phyloP scores from a whole-genome alignment of 768 basidiomycete species.

The Lyophyllum decastes region DNA sequence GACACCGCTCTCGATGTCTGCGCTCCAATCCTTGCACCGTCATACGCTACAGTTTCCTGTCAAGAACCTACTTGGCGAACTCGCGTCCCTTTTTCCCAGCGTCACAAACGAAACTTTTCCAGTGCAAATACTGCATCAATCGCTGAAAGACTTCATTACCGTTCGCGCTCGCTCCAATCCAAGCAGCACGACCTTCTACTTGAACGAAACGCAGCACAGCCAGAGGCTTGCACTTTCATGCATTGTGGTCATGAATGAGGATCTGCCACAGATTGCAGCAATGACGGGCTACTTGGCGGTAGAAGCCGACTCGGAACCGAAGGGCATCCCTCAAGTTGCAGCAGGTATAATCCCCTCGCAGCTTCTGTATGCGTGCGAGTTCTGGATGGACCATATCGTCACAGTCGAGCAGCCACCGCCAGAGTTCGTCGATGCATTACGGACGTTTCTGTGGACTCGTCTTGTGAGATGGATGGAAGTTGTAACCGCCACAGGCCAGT shows the following conservation, averaged over 20 bases:
- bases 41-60: not conserved
- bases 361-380: not conserved
- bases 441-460: too few relatives aligned
- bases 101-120: not conserved
- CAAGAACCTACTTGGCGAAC: not conserved
- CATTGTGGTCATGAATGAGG: not conserved
- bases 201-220: not conserved
- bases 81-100: not conserved
- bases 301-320: not conserved
- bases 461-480: too few relatives aligned
- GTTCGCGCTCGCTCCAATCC: not conserved
- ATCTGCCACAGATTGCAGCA: not conserved
- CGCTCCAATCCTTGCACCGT: not conserved
- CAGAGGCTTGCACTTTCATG: not conserved
- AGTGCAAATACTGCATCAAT: not conserved
- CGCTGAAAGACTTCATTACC: not conserved
- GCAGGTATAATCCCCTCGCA: not conserved
- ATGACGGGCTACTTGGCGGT: not conserved
- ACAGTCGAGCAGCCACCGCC: not conserved
- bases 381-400: not conserved
- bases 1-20: not conserved
- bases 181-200: not conserved
- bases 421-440: too few relatives aligned
- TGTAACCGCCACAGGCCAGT: too few relatives aligned
- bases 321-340: not conserved